A percentile compares a stretch with the other conserved stretches of the same genome.
Evolutionary conservation across 108 stramenopile species (phyloP).

Genomic region (Conticribra guillardii): DNA sequence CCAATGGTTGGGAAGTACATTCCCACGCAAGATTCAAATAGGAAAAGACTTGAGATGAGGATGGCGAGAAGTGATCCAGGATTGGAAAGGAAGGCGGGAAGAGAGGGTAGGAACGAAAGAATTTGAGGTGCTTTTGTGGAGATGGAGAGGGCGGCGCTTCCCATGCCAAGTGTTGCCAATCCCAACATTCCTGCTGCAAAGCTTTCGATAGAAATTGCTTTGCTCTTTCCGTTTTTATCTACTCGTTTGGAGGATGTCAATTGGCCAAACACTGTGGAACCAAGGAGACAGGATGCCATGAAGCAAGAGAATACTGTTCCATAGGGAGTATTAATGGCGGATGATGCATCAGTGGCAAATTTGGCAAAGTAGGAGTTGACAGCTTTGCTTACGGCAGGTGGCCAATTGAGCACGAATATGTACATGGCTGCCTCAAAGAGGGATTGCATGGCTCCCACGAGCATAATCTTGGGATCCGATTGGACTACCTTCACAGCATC

Average conservation of each 20-base stretch:
- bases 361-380: slow-evolving; percentile 65
- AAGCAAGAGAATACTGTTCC: slow-evolving; percentile 93
- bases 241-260: slow-evolving; percentile 48
- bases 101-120: slow-evolving; percentile 19
- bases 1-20: slow-evolving; percentile 97
- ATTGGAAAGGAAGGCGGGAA: slow-evolving; percentile 37
- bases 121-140: slow-evolving; percentile 17
- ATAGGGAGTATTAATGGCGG: slow-evolving; percentile 69
- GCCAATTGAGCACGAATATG: slow-evolving; percentile 96
- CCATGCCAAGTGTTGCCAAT: slow-evolving; percentile 87
- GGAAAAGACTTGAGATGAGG: slow-evolving; percentile 77
- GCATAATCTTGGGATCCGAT: slow-evolving; percentile 87
- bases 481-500: slow-evolving; percentile 78
- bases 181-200: slow-evolving; percentile 76
- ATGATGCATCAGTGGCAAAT: slow-evolving; percentile 34
- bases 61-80: slow-evolving; percentile 44
- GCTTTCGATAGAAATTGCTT: slow-evolving; percentile 73
- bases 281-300: slow-evolving; percentile 93
- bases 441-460: slow-evolving; percentile 93
- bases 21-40: slow-evolving; percentile 97
- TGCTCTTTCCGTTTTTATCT: slow-evolving; percentile 47
- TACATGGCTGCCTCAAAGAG: slow-evolving; percentile 97
- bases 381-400: slow-evolving; percentile 84
- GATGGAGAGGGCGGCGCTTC: slow-evolving; percentile 67
- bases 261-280: slow-evolving; percentile 85